Evolutionary conservation across 768 basidiomycete genomes (phyloP).

Genomic region (Terana coerulea): DNA sequence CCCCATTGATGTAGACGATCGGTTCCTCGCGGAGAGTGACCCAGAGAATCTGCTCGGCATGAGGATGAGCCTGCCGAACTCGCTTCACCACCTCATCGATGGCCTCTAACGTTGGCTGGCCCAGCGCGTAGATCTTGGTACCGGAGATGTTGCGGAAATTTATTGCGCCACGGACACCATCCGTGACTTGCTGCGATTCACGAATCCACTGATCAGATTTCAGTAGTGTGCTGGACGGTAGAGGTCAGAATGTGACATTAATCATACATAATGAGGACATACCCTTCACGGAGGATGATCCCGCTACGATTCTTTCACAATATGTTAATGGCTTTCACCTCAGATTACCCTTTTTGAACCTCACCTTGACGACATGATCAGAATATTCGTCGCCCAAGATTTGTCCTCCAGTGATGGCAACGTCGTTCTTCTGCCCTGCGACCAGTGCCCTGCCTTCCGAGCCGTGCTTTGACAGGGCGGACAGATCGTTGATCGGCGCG

Average conservation of each 20-base stretch:
- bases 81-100: conserved; percentile 73
- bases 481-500: conserved; percentile 86
- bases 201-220: conserved; percentile 93
- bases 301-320: conserved; percentile 77
- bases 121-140: conserved; percentile 85
- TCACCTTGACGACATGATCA: conserved; percentile 85
- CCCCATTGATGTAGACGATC: conserved; percentile 88
- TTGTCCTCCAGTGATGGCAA: conserved; percentile 74
- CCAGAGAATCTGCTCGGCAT: conserved; percentile 72
- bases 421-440: conserved; percentile 69
- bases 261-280: conserved; percentile 24
- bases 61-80: conserved; percentile 58
- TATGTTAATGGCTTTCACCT: neutral
- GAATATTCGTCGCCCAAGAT: conserved; percentile 95
- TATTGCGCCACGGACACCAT: conserved; percentile 85
- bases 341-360: conserved; percentile 10
- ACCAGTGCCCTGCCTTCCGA: conserved; percentile 52
- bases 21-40: conserved; percentile 92
- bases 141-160: conserved; percentile 86
- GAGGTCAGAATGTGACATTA: conserved; percentile 3
- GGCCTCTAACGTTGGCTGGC: conserved; percentile 88
- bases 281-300: conserved; percentile 90
- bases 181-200: conserved; percentile 60
- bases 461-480: conserved; percentile 69
- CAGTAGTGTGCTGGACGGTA: conserved; percentile 59